Evolutionary conservation across 192 early-diverging fungal species (phyloP), one percentile per base, ranked within the genome.

Genomic region (Mortierella alpina): DNA sequence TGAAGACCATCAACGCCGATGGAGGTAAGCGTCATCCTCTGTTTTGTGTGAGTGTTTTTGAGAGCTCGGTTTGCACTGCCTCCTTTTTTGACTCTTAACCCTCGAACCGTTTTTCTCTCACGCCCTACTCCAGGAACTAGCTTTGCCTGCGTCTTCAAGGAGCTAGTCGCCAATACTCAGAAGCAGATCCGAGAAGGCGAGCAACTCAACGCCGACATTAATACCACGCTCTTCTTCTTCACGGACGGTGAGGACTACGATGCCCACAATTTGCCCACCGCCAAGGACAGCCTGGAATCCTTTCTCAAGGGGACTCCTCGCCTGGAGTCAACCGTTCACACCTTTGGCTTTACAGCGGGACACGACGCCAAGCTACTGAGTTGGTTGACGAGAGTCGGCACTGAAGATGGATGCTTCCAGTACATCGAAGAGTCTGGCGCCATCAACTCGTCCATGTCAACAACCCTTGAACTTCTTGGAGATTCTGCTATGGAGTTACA

Each of bases 321-420:
- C 1, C 59, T 80, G 7, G 69, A 72, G 42, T 51, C 77, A 0
- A 72, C 77, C 6, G 72, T 85, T 13, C 84, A 85, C 42, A 75
- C 80, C 0, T 74, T 85, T 48, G 84, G 84, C 17, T 85, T 85
- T 59, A 75, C 80, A 1, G 63, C 45, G 10, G 23, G 40, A 45
- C 84, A 85, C 47, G 84, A 85, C 54, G 80, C 84, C 2, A 71
- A 68, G 6, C 39, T 85, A 22, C 46, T 85, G 66, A 75, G 75
- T 9, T 85, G 84, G 84, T 59, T 85, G 48, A 85, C 84, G 2
- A 80, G 66, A 31, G 12, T 56, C n/a, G 84, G 84, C 13, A 68
- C 70, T 4, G 70, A 85, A 46, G 62, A 62, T 52, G 84, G 84
- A 9, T 82, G 82, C 53, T 85, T 85, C 68, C 84, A 85, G 58